Evolutionary conservation across 306 rosid genomes (phyloP).

Genomic region (Lathyrus tuberosus): DNA sequence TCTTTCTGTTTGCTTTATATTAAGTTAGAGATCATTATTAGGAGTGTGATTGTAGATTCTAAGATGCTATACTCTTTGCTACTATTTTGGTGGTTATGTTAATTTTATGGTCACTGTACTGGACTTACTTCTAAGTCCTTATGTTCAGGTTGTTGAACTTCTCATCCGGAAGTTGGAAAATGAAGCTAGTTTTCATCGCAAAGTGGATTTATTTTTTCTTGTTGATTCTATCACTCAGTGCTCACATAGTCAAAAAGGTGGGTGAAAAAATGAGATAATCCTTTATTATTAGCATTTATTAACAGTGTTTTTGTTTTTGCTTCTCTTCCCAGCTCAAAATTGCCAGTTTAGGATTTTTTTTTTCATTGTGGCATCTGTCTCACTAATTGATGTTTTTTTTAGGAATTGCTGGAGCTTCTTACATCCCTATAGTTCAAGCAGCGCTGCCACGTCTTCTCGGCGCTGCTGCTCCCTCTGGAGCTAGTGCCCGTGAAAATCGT

Average conservation of each 20-base stretch:
- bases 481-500: slow-evolving; percentile 94
- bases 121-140: slow-evolving; percentile 37
- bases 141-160: slow-evolving; percentile 92
- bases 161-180: slow-evolving; percentile 92
- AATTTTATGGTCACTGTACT: slow-evolving; percentile 27
- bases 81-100: slow-evolving; percentile 22
- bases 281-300: slow-evolving; percentile 23
- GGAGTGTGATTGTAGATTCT: slow-evolving; percentile 14
- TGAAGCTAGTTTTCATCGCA: slow-evolving; percentile 90
- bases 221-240: slow-evolving; percentile 98
- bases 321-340: slow-evolving; percentile 2
- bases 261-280: slow-evolving; percentile 11
- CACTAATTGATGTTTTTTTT: slow-evolving; percentile 36
- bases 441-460: slow-evolving; percentile 97
- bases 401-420: slow-evolving; percentile 99
- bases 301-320: neutral
- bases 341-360: slow-evolving; percentile 30
- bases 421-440: slow-evolving; percentile 91
- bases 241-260: slow-evolving; percentile 91
- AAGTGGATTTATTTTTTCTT: slow-evolving; percentile 94
- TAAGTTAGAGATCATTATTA: slow-evolving; percentile 21
- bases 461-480: slow-evolving; percentile 96
- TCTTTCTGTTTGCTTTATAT: slow-evolving; percentile 22
- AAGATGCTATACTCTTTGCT: slow-evolving; percentile 5
- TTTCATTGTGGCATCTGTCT: slow-evolving; percentile 10